A percentile compares a stretch with the other conserved stretches of the same genome.
phyloP scores from a whole-genome alignment of 306 rosid genomes.

The Citrullus colocynthis region DNA sequence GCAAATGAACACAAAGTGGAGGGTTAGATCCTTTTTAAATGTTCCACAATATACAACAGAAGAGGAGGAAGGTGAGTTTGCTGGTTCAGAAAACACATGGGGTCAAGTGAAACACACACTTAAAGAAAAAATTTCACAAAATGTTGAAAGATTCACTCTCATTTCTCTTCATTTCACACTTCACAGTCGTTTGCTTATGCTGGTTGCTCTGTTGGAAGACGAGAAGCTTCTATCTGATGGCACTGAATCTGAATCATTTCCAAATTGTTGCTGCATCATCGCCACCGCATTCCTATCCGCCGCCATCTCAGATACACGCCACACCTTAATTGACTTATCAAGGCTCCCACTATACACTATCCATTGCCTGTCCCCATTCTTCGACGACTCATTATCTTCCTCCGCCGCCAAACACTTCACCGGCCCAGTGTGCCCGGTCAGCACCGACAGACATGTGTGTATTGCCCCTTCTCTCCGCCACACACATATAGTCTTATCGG shows the following conservation, averaged over 20 bases:
- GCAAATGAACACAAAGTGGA: not conserved
- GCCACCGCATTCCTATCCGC: not conserved
- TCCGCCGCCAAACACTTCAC: constrained; percentile 83
- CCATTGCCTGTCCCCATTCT: constrained; percentile 35
- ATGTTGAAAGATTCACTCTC: not conserved
- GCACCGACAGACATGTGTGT: constrained; percentile 66
- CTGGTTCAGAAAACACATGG: not conserved
- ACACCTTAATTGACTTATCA: constrained; percentile 85
- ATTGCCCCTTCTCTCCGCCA: constrained; percentile 60
- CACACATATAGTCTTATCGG: constrained; percentile 79
- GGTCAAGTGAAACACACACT: not conserved
- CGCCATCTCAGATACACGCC: constrained; percentile 54
- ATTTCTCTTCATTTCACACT: not conserved
- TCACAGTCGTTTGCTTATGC: not conserved
- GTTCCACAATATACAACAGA: constrained; percentile 10
- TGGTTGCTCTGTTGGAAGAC: constrained; percentile 24
- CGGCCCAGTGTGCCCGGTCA: constrained; percentile 78
- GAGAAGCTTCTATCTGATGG: constrained; percentile 47
- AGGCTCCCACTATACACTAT: constrained; percentile 79
- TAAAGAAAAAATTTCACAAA: not conserved
- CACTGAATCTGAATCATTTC: constrained; percentile 24
- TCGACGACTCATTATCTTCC: constrained; percentile 26
- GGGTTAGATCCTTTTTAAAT: not conserved
- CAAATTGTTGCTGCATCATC: constrained; percentile 11
- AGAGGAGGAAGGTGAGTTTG: constrained; percentile 1